These are phyloP conservation scores for Myxozyma udenii DNA, from an alignment of 805 yeast species.

Conservation along the genomic window DNA sequence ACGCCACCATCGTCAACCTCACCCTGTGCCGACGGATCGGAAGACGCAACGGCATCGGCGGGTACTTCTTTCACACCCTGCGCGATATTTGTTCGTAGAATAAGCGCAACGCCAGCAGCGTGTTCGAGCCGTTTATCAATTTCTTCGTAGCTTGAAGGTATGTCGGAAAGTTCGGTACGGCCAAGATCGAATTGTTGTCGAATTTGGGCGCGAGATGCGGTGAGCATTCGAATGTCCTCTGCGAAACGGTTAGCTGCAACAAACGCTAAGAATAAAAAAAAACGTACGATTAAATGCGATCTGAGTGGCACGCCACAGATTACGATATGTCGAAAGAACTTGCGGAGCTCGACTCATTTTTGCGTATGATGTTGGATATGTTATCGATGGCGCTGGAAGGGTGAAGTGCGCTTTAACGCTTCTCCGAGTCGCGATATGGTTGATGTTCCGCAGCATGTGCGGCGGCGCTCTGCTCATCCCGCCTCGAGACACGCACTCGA, in stretches of 20 bases:
- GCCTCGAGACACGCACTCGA: too few relatives aligned
- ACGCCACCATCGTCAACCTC: slow-evolving; percentile 26
- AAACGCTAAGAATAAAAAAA: too few relatives aligned
- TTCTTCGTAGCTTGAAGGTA: slow-evolving; percentile 40
- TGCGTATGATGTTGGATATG: too few relatives aligned
- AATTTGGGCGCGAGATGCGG: slow-evolving; percentile 60
- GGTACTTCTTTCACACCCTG: slow-evolving; percentile 57
- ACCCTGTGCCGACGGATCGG: slow-evolving; percentile 62
- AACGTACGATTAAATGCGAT: slow-evolving; percentile 37
- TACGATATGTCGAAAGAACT: slow-evolving; percentile 33
- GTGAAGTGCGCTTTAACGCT: too few relatives aligned
- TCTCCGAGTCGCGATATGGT: too few relatives aligned
- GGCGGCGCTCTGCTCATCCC: too few relatives aligned
- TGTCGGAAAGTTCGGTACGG: slow-evolving; percentile 3
- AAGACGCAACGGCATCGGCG: not conserved
- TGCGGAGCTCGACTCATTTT: slow-evolving; percentile 25
- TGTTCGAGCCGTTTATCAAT: slow-evolving; percentile 51
- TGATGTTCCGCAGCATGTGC: too few relatives aligned
- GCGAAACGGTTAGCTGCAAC: too few relatives aligned
- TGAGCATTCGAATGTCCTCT: slow-evolving; percentile 47
- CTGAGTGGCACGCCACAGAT: slow-evolving; percentile 36
- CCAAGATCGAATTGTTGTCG: slow-evolving; percentile 50
- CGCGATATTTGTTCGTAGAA: slow-evolving; percentile 73
- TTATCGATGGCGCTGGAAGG: too few relatives aligned
- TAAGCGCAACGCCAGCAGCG: slow-evolving; percentile 66